Conservation (phyloP, 2,329 filamentous ascomycete species). For the Alternaria sp. region DNA sequence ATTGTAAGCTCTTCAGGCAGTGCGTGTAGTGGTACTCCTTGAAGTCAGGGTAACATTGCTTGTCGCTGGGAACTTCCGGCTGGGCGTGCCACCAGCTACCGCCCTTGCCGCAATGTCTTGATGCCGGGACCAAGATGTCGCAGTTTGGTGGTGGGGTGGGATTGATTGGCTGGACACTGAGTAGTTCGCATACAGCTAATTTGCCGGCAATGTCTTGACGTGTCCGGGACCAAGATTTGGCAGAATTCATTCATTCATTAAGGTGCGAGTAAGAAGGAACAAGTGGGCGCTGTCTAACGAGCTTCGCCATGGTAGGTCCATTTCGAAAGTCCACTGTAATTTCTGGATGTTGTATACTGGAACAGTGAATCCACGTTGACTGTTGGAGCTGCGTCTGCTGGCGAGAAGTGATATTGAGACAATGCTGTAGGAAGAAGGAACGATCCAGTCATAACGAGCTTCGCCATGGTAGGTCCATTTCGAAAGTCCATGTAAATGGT, state of each 20-base stretch:
- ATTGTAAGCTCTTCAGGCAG: slow-evolving; percentile 64
- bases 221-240: slow-evolving; percentile 39
- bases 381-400: slow-evolving; percentile 24
- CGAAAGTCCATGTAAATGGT: neutral
- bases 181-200: slow-evolving; percentile 70
- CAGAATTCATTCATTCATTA: slow-evolving; percentile 64
- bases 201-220: slow-evolving; percentile 66
- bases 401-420: slow-evolving; percentile 28
- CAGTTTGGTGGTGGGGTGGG: slow-evolving; percentile 62
- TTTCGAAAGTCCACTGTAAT: slow-evolving; percentile 19
- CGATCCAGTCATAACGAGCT: neutral
- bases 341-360: slow-evolving; percentile 34
- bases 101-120: slow-evolving; percentile 41
- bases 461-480: neutral
- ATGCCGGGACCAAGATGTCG: slow-evolving; percentile 56
- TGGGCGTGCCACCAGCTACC: slow-evolving; percentile 36
- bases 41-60: slow-evolving; percentile 47
- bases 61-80: slow-evolving; percentile 21
- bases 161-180: slow-evolving; percentile 55
- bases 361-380: slow-evolving; percentile 33
- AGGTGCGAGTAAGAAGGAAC: no score
- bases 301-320: neutral
- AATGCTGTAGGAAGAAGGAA: slow-evolving; percentile 3
- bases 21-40: slow-evolving; percentile 53
- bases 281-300: slow-evolving; percentile 48